Percentiles rank a stretch among this genome's conserved stretches.
Evolutionary conservation across 768 basidiomycete genomes (phyloP).

Genomic region (Leccinum sublutescens): DNA sequence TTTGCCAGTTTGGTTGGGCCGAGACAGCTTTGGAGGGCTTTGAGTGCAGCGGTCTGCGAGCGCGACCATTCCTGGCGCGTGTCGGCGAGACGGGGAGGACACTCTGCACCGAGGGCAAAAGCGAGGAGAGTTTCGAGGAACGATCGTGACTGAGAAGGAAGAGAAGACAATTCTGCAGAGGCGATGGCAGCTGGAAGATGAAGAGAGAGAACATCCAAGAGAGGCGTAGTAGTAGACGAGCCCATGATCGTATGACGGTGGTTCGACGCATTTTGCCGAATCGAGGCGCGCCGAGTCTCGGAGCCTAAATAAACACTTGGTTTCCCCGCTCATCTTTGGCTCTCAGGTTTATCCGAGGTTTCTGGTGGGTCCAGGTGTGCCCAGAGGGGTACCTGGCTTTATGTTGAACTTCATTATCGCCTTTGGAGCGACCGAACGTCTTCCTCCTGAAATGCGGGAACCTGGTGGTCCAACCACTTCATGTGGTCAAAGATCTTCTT

Average conservation of each 20-base stretch:
- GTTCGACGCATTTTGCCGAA: too few relatives aligned
- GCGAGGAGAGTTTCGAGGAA: constrained; percentile 27
- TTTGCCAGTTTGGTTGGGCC: not conserved
- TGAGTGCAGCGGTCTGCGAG: constrained; percentile 22
- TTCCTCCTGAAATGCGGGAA: too few relatives aligned
- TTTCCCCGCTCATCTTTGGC: too few relatives aligned
- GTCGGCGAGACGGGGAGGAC: constrained; percentile 17
- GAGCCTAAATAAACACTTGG: too few relatives aligned
- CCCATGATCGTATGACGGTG: constrained; percentile 7
- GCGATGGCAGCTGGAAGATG: constrained; percentile 22
- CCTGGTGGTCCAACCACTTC: too few relatives aligned
- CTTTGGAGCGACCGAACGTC: too few relatives aligned
- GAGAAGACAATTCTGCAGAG: constrained; percentile 3
- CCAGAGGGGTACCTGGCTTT: too few relatives aligned
- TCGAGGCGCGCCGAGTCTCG: too few relatives aligned
- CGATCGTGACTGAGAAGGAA: constrained; percentile 1
- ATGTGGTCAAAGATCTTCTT: too few relatives aligned
- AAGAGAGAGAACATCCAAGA: constrained; percentile 20
- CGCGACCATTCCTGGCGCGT: constrained; percentile 24
- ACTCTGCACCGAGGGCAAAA: constrained; percentile 31
- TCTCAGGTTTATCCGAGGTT: too few relatives aligned
- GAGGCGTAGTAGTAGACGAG: constrained; percentile 18
- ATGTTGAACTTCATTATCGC: too few relatives aligned
- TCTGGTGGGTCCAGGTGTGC: too few relatives aligned
- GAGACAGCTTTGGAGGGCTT: constrained; percentile 18